Conservation (phyloP, 768 basidiomycete species). For the Lactarius quietus region DNA sequence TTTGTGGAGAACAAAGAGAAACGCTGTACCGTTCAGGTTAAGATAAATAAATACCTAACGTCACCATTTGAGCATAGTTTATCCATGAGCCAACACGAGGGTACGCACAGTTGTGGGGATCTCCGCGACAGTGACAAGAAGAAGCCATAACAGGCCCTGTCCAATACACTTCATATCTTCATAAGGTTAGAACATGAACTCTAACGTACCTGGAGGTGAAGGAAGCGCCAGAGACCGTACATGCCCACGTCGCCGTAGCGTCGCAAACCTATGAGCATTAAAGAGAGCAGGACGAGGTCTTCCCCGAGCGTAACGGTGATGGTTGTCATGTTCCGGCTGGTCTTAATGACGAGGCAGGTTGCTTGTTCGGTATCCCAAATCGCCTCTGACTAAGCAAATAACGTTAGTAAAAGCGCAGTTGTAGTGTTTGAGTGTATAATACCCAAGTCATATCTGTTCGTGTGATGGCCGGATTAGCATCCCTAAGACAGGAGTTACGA, state of each 20-base stretch:
- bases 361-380: neutral
- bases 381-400: conserved; percentile 1
- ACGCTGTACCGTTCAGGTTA: conserved; percentile 15
- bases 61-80: neutral
- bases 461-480: neutral
- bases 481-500: neutral
- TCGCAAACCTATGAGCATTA: conserved; percentile 21
- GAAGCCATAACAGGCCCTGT: conserved; percentile 21
- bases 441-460: conserved; percentile 8
- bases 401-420: neutral
- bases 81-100: neutral
- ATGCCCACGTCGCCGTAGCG: conserved; percentile 17
- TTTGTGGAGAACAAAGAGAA: neutral
- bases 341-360: conserved; percentile 9
- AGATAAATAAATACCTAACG: conserved; percentile 17
- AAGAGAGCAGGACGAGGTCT: conserved; percentile 13
- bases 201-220: conserved; percentile 18
- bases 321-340: neutral
- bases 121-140: conserved; percentile 21
- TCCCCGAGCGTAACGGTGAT: conserved; percentile 14
- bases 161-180: neutral
- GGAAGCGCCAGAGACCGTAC: conserved; percentile 21
- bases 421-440: neutral
- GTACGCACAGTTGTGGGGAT: conserved; percentile 18
- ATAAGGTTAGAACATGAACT: neutral